Evolutionary conservation across 2,329 filamentous ascomycete species (phyloP).

Genomic region (Aspergillus terreus): DNA sequence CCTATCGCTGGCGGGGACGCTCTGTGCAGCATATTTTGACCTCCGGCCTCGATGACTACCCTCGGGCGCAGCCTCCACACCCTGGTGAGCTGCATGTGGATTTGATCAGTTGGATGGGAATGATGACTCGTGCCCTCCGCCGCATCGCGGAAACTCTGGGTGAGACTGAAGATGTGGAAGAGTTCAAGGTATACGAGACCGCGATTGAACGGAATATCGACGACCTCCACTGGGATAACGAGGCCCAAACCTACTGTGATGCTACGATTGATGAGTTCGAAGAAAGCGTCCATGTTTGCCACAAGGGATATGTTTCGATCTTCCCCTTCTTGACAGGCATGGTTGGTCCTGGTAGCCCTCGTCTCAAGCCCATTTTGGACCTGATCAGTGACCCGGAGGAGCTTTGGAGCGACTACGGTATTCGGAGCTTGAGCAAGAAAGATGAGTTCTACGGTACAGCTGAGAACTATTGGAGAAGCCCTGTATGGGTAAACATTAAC

Average conservation of each 20-base stretch:
- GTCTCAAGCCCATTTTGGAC: conserved; percentile 70
- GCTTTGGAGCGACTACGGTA: conserved; percentile 85
- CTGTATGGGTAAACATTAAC: conserved; percentile 95
- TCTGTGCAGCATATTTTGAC: conserved; percentile 84
- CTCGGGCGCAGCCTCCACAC: conserved; percentile 86
- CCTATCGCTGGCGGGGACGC: conserved; percentile 90
- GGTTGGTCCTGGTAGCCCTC: conserved; percentile 67
- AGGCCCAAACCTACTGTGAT: conserved; percentile 83
- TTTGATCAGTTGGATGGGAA: conserved; percentile 93
- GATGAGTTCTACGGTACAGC: conserved; percentile 80
- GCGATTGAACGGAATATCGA: conserved; percentile 83
- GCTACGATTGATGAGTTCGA: conserved; percentile 94
- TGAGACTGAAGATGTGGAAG: conserved; percentile 69
- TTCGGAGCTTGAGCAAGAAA: conserved; percentile 81
- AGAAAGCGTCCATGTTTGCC: conserved; percentile 83
- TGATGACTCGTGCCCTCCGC: conserved; percentile 84
- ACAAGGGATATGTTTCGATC: conserved; percentile 92
- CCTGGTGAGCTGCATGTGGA: conserved; percentile 95
- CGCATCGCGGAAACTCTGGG: conserved; percentile 75
- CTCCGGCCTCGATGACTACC: conserved; percentile 94
- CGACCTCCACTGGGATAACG: conserved; percentile 87
- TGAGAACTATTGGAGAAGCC: conserved; percentile 96
- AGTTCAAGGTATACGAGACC: conserved; percentile 67
- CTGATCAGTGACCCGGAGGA: conserved; percentile 77
- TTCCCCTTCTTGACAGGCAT: conserved; percentile 89